Base-by-base conservation (phyloP, 768 basidiomycete genomes). In the Nidularia pulvinata region DNA sequence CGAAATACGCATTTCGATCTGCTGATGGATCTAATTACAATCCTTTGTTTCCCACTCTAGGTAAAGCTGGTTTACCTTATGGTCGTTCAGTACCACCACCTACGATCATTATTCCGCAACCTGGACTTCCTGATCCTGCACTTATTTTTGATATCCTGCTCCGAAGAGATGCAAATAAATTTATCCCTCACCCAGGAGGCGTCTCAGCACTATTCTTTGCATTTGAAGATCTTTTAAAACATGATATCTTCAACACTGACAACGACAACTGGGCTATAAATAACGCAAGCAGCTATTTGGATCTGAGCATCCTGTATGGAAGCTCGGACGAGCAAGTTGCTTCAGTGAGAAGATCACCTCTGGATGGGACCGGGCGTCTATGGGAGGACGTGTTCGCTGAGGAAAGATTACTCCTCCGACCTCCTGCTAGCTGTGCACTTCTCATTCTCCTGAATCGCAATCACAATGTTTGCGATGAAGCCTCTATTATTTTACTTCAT, bases 131-230 rank as follows among this genome's bases (percentile, higher is more conserved):
- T 1, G 85, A 89, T 57, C 69, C 90, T n/a, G 80, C 76, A 3
- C 65, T 88, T 6, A 76, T 93, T 4, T 93, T 91, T 55, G 89
- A 93, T 60, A 76, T 77, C 2, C 82, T 93, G 11, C 72, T 93
- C 39, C 65, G 78, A n/a, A 72, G 79, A 30, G 73, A 76, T 25
- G 62, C 74, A 50, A 43, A 37, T 7, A 22, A 16, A 7, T 85
- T 82, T 56, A 60, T 61, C 16, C 67, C 73, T 7, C 87, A 89
- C 65, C 86, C 87, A 3, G 83, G 80, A 4, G 90, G 90, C 19
- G 79, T 92, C 46, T 89, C 85, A 11, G 79, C 81, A 55, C 69
- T 89, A 16, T 88, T 91, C 69, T 93, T 91, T 59, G 86, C 89
- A 0, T 89, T 93, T 60, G 90, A 89, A 9, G 79, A 90, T 60